phyloP scores from a whole-genome alignment of 306 rosid species.

The Myrica gale region DNA sequence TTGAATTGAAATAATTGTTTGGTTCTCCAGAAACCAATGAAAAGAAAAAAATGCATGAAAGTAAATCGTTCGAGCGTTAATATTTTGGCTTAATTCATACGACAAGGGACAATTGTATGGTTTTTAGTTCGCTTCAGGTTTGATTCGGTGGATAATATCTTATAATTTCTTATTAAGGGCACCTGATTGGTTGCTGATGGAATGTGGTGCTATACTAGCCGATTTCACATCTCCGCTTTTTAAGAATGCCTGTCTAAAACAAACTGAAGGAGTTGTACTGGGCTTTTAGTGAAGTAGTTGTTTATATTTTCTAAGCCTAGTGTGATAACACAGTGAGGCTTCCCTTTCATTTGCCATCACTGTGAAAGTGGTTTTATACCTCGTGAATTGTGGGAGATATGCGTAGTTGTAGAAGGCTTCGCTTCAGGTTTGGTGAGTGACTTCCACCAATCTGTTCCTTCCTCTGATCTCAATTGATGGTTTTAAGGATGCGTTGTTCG shows the following conservation, averaged over 20 bases:
- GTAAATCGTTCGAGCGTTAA: not conserved
- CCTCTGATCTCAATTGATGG: not conserved
- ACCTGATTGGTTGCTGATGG: not conserved
- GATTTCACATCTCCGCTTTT: no score
- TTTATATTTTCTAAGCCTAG: not conserved
- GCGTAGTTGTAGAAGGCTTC: not conserved
- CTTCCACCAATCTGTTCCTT: not conserved
- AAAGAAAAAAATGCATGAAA: slow-evolving; percentile 19
- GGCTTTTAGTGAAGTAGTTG: not conserved
- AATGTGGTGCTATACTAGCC: not conserved
- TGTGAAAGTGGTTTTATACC: not conserved
- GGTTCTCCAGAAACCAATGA: slow-evolving; percentile 9
- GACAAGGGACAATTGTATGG: not conserved
- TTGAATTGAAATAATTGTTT: slow-evolving; percentile 10
- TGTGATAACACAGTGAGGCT: not conserved
- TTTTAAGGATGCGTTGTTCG: not conserved
- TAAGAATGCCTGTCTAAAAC: not conserved
- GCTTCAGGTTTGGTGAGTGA: not conserved
- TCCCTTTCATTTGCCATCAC: not conserved
- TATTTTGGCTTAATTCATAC: not conserved
- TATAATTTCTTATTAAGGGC: not conserved
- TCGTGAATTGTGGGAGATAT: not conserved
- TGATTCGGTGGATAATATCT: not conserved
- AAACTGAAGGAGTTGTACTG: not conserved
- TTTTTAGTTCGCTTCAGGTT: not conserved